Evolutionary conservation across 345 rosid species (phyloP).

Genomic region (Camelina hispida): DNA sequence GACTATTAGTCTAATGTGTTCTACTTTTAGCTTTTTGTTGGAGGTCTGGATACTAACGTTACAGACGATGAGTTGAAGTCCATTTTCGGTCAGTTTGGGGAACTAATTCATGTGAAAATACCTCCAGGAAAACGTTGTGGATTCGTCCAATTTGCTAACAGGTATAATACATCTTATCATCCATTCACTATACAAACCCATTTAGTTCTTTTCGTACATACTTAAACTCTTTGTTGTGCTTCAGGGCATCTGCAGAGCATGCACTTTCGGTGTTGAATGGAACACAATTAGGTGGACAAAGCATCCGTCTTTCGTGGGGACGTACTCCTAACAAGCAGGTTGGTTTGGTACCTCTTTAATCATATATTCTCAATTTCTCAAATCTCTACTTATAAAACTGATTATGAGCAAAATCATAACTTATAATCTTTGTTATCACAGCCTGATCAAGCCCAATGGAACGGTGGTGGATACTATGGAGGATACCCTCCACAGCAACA

Average conservation of each 20-base stretch:
- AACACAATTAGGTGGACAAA: slow-evolving; percentile 82
- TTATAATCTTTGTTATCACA: slow-evolving; percentile 45
- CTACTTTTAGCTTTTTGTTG: slow-evolving; percentile 80
- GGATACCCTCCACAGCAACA: slow-evolving; percentile 53
- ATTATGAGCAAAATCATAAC: not conserved
- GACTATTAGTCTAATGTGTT: slow-evolving; percentile 34
- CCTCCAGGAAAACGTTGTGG: slow-evolving; percentile 99
- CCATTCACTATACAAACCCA: not conserved
- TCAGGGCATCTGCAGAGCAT: slow-evolving; percentile 81
- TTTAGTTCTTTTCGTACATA: slow-evolving; percentile 6
- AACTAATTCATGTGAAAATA: slow-evolving; percentile 87
- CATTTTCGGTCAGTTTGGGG: slow-evolving; percentile 84
- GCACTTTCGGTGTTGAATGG: slow-evolving; percentile 78
- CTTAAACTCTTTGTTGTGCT: slow-evolving; percentile 2
- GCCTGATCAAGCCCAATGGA: slow-evolving; percentile 77
- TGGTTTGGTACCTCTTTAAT: not conserved
- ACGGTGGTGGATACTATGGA: slow-evolving; percentile 67
- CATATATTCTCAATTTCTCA: not conserved
- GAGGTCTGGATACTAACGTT: slow-evolving; percentile 84
- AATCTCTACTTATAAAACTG: not conserved
- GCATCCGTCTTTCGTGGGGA: slow-evolving; percentile 94
- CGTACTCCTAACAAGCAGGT: slow-evolving; percentile 98
- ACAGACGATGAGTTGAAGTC: slow-evolving; percentile 76
- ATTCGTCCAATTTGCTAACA: slow-evolving; percentile 88
- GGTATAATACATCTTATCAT: slow-evolving; percentile 47